Evolutionary conservation across 2,329 filamentous ascomycete species (phyloP).

Genomic region (Huntiella omanensis): DNA sequence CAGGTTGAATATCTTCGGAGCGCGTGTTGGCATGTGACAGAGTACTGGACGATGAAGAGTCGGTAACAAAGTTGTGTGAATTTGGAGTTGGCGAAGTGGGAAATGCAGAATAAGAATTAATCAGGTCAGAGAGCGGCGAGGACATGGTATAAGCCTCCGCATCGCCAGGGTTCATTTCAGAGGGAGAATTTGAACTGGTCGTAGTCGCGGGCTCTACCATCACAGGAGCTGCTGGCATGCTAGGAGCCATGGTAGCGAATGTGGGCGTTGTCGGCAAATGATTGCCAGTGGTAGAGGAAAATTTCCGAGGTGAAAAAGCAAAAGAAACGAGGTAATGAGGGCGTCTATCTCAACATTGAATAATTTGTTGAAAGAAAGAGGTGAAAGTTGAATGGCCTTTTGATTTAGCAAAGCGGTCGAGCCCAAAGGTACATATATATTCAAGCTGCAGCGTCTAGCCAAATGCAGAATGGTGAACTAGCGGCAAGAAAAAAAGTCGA

Average conservation of each 20-base stretch:
- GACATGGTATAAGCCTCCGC: constrained; percentile 24
- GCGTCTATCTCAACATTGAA: background rate
- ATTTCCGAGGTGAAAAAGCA: background rate
- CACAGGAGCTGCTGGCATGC: constrained; percentile 3
- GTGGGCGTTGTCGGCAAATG: background rate
- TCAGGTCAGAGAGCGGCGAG: constrained; percentile 35
- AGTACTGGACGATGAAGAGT: background rate
- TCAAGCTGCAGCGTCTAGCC: no score
- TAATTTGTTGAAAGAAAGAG: background rate
- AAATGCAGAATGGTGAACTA: no score
- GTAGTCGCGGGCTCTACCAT: background rate
- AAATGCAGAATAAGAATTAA: constrained; percentile 31
- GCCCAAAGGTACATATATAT: no score
- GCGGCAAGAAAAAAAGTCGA: no score
- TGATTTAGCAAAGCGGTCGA: background rate
- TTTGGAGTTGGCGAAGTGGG: constrained; percentile 14
- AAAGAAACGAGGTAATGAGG: no score
- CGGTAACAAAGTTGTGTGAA: background rate
- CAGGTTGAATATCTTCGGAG: background rate
- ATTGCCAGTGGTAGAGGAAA: background rate
- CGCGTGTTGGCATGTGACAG: background rate
- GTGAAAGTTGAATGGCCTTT: background rate
- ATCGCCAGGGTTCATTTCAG: background rate
- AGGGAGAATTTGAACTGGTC: background rate
- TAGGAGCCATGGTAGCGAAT: constrained; percentile 4